phyloP scores from a whole-genome alignment of 1,284 basidiomycete species.

The Agroathelia rolfsii region DNA sequence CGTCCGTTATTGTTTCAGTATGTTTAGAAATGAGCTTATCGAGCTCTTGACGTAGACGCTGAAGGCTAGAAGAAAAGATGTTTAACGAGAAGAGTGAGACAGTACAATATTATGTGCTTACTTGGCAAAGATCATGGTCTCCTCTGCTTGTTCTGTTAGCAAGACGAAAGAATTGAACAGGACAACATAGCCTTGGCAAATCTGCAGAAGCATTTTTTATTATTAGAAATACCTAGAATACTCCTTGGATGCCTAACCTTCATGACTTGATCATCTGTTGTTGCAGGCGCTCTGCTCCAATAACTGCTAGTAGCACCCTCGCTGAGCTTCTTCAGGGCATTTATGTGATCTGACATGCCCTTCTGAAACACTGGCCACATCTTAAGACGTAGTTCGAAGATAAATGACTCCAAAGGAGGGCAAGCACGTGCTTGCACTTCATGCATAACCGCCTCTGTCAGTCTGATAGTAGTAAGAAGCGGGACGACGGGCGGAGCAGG shows the following conservation, averaged over 20 bases:
- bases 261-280: conserved; percentile 61
- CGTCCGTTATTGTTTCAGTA: conserved; percentile 56
- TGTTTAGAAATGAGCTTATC: conserved; percentile 70
- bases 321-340: conserved; percentile 71
- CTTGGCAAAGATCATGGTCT: conserved; percentile 94
- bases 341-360: conserved; percentile 74
- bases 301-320: conserved; percentile 59
- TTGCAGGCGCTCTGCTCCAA: conserved; percentile 51
- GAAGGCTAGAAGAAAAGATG: conserved; percentile 40
- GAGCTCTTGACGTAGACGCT: conserved; percentile 82
- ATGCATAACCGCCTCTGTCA: conserved; percentile 69
- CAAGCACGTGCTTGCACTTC: conserved; percentile 71
- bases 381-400: conserved; percentile 70
- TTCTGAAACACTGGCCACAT: conserved; percentile 92
- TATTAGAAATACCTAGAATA: not conserved
- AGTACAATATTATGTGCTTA: conserved; percentile 29
- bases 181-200: conserved; percentile 60
- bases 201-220: conserved; percentile 18
- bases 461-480: conserved; percentile 79
- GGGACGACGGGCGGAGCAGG: conserved; percentile 63
- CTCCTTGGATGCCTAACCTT: conserved; percentile 48
- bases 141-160: conserved; percentile 75
- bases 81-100: not conserved
- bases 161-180: conserved; percentile 76
- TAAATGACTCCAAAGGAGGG: conserved; percentile 67